Evolutionary conservation across 2,329 filamentous ascomycete species (phyloP).

Genomic region (Calonectria pteridis): DNA sequence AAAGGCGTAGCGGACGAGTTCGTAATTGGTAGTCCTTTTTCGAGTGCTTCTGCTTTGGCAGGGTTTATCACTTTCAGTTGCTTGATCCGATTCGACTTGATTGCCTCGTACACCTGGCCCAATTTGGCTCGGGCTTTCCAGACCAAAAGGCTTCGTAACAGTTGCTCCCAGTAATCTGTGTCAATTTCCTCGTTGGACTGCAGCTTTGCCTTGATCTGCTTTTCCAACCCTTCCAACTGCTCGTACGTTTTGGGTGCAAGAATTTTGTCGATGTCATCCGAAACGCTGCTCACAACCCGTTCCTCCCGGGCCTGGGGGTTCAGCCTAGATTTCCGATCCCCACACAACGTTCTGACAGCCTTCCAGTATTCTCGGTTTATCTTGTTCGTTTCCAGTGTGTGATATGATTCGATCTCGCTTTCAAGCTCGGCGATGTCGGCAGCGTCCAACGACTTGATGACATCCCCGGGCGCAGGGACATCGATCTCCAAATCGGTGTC

Average conservation of each 20-base stretch:
- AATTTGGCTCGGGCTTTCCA: slow-evolving; percentile 94
- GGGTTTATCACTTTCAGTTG: slow-evolving; percentile 76
- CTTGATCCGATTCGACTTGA: slow-evolving; percentile 77
- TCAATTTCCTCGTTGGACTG: slow-evolving; percentile 92
- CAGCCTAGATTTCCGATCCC: slow-evolving; percentile 77
- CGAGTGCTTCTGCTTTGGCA: slow-evolving; percentile 66
- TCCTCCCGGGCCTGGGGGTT: slow-evolving; percentile 73
- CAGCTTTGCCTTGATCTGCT: slow-evolving; percentile 88
- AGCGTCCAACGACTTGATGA: slow-evolving; percentile 79
- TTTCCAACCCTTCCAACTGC: slow-evolving; percentile 88
- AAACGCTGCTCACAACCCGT: slow-evolving; percentile 84
- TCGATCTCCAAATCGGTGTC: slow-evolving; percentile 80
- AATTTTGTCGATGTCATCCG: slow-evolving; percentile 88
- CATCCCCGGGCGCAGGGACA: slow-evolving; percentile 82
- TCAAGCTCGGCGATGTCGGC: slow-evolving; percentile 80
- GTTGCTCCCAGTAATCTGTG: slow-evolving; percentile 96
- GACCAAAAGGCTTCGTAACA: slow-evolving; percentile 84
- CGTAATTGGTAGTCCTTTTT: slow-evolving; percentile 25
- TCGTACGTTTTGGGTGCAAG: slow-evolving; percentile 87
- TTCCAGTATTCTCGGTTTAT: slow-evolving; percentile 93
- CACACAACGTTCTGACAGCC: slow-evolving; percentile 87
- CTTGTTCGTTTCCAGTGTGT: slow-evolving; percentile 81
- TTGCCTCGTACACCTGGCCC: slow-evolving; percentile 80
- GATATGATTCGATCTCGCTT: slow-evolving; percentile 83
- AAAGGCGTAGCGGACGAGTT: slow-evolving; percentile 14